Evolutionary conservation across 75 land plant genomes (phyloP).

Genomic region (Picea glauca): DNA sequence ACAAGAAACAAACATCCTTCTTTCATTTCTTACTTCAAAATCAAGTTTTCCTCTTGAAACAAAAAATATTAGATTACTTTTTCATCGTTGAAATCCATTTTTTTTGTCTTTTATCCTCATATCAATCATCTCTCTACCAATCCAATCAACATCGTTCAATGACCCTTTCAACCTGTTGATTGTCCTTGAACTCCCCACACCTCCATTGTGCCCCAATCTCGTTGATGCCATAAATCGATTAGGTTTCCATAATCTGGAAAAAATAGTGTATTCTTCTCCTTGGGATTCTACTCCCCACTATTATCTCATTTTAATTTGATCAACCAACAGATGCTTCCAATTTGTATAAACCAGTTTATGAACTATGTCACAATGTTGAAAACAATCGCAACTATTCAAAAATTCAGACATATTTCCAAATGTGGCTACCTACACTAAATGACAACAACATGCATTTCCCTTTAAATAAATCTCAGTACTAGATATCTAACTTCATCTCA

Average conservation of each 20-base stretch:
- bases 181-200: too few species aligned
- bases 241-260: background rate
- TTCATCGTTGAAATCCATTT: slow-evolving; percentile 49
- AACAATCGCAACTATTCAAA: too few species aligned
- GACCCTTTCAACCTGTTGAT: slow-evolving; percentile 23
- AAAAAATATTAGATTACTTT: slow-evolving; percentile 37
- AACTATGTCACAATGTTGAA: background rate
- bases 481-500: too few species aligned
- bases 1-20: background rate
- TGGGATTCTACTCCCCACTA: too few species aligned
- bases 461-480: too few species aligned
- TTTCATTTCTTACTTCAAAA: background rate
- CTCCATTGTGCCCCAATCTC: slow-evolving; percentile 25
- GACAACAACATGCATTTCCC: too few species aligned
- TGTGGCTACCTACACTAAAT: too few species aligned
- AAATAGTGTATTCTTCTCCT: too few species aligned
- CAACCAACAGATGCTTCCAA: background rate
- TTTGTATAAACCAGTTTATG: background rate
- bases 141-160: slow-evolving; percentile 66
- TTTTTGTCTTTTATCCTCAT: slow-evolving; percentile 79
- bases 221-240: slow-evolving; percentile 39
- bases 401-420: too few species aligned
- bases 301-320: too few species aligned
- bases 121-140: slow-evolving; percentile 85
- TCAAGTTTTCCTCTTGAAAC: background rate